A percentile compares a stretch with the other conserved stretches of the same genome.
These are phyloP conservation scores for Aurantiochytrium sp. DNA, from an alignment of 108 stramenopile genomes.

Conservation along the genomic window DNA sequence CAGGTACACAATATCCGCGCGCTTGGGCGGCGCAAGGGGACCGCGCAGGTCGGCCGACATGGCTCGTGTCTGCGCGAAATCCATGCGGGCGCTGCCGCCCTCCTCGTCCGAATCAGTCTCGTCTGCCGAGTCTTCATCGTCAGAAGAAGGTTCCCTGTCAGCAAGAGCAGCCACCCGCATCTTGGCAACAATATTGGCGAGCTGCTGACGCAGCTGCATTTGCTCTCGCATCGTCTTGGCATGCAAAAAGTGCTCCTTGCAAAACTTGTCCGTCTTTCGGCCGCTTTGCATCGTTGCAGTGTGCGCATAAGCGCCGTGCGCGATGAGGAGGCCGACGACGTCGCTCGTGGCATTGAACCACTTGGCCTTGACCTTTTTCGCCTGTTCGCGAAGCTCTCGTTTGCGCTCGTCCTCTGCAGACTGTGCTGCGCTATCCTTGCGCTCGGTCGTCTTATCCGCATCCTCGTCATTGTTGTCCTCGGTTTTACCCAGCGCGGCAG, in stretches of 20 bases:
- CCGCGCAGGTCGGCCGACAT: background rate
- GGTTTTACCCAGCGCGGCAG: background rate
- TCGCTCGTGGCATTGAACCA: background rate
- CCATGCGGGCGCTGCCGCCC: background rate
- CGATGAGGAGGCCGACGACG: background rate
- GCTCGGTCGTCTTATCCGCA: slow-evolving; percentile 27
- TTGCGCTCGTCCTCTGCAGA: background rate
- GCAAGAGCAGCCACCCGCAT: background rate
- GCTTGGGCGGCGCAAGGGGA: background rate
- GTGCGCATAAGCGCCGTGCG: background rate
- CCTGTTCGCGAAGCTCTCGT: background rate
- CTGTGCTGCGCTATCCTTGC: too few relatives aligned
- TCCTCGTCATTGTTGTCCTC: slow-evolving; percentile 13
- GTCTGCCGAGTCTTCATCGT: background rate
- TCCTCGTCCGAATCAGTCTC: background rate
- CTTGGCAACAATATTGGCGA: background rate
- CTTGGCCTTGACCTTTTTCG: background rate
- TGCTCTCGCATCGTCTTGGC: background rate
- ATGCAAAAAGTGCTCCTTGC: background rate
- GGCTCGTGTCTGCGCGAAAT: too few relatives aligned
- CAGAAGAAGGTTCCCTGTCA: background rate
- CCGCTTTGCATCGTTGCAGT: background rate
- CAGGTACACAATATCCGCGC: background rate
- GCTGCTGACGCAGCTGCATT: slow-evolving; percentile 14
- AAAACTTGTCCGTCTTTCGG: background rate